Base-by-base conservation (phyloP, 139 green algal genomes). In the Picochlorum sp. region DNA sequence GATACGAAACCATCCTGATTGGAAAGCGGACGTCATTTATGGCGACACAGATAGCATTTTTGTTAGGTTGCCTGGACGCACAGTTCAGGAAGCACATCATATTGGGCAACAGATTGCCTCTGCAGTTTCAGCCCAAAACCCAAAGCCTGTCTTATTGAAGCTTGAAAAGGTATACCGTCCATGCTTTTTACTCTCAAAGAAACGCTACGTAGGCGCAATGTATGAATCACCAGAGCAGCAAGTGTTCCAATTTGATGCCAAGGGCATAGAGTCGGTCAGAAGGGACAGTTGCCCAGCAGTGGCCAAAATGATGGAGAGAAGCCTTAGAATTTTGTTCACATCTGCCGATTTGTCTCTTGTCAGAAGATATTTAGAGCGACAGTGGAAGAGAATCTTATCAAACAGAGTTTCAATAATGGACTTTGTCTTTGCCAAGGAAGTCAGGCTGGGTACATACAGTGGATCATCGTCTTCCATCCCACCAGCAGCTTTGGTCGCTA, bases 91-190 rank as follows among this genome's bases (percentile, higher is more conserved):
- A 57, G 92, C 92, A 4, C 87, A 87, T 59, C 24, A 29, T 1
- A 88, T 97, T 28, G 92, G 90, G 3, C 64, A 55, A 0, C 87
- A 97, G 69, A 98, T 98, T 31, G 89, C 87, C 0, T 30, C 58
- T 0, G 75, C 65, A 5, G 84, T 96, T 5, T 97, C 92, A 1
- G 78, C 81, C 0, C 69, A 75, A 62, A 96, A 96, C 59, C 91
- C 90, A 3, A 44, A 75, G 0, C 92, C 92, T 3, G 80, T 98
- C 7, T 62, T 55, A n/a, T 80, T 98, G 3, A 93, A 95, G 63
- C 64, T 98, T 54, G 92, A 98, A 64, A 98, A 98, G 77, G 86
- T 95, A 50, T 98, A 97, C 75, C 79, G 90, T 41, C 86, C 87
- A 18, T 96, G 89, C 73, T 61, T 96, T 13, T 86, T 98, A 53